These are phyloP conservation scores for Apophysomyces sp. DNA, from an alignment of 371 early-diverging fungal species.

Conservation along the genomic window DNA sequence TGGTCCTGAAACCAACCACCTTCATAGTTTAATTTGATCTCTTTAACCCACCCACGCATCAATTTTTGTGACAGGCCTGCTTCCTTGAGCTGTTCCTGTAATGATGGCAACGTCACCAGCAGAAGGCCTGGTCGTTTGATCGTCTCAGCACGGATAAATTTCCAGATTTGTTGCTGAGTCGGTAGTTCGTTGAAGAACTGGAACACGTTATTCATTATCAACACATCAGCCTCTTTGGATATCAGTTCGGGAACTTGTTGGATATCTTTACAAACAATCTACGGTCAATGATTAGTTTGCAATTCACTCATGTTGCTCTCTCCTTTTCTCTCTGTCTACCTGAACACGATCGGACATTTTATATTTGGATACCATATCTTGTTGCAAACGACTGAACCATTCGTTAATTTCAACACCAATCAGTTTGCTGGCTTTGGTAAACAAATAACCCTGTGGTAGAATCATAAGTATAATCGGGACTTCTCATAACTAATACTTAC, in stretches of 20 bases:
- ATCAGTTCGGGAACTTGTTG: conserved; percentile 44
- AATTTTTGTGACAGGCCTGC: conserved; percentile 43
- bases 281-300: not conserved
- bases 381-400: conserved; percentile 60
- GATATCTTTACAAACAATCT: conserved; percentile 55
- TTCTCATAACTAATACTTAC: conserved; percentile 27
- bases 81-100: conserved; percentile 63
- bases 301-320: not conserved
- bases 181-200: conserved; percentile 59
- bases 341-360: conserved; percentile 57
- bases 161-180: conserved; percentile 60
- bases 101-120: conserved; percentile 56
- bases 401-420: conserved; percentile 67
- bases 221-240: conserved; percentile 46
- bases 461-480: not conserved
- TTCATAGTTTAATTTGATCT: conserved; percentile 44
- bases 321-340: conserved; percentile 24
- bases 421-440: conserved; percentile 54
- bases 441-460: conserved; percentile 50
- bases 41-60: conserved; percentile 50
- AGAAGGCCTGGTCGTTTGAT: conserved; percentile 48
- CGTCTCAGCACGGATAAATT: conserved; percentile 51
- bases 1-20: conserved; percentile 43
- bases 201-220: conserved; percentile 68
- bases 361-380: conserved; percentile 55